Base-by-base conservation (phyloP, 2,329 filamentous ascomycete species). In the Colletotrichum lupini region DNA sequence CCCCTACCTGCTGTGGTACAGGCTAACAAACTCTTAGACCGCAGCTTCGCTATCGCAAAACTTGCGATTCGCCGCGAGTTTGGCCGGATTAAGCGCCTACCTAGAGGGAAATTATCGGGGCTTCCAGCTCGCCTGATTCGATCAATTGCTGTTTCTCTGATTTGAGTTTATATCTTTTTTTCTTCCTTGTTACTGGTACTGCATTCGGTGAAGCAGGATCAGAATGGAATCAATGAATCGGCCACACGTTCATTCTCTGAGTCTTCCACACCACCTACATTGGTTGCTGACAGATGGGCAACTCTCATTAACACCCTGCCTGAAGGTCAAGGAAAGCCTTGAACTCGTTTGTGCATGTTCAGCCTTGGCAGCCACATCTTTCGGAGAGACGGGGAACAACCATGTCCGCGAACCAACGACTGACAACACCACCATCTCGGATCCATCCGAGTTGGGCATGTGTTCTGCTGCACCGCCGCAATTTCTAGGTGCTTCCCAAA, bases 311-410 rank as follows among this genome's bases (percentile, higher is more conserved):
- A 22, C 19, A 49, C 4, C n/a, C n/a, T 46, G n/a, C 11, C 28
- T 52, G 62, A 42, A 42, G 37, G 16, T 35, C 32, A 30, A 65
- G 52, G 52, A 65, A n/a, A 22, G 22, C 62, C 62, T 19, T 42
- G 24, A 56, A 57, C 32, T 30, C 24, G 46, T 37, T 28, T 19
- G 19, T 56, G 62, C 49, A 55, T 64, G 30, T 14, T 42, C 57
- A 37, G 57, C 42, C 28, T 28, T 52, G 37, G 37, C 28, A 26
- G n/a, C 60, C 6, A n/a, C 46, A 55, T 14, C 61, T 46, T 30
- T 55, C 59, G 49, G 37, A 30, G 53, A 61, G 22, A 71, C 70
- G 70, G 70, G 70, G 67, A 65, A 62, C 35, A 65, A 62, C 71
- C 71, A 73, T 71, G 71, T 66, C 67, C 61, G 71, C 35, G 28